Evolutionary conservation across 495 filamentous ascomycete species (phyloP).

Genomic region (Penicillium lagena): DNA sequence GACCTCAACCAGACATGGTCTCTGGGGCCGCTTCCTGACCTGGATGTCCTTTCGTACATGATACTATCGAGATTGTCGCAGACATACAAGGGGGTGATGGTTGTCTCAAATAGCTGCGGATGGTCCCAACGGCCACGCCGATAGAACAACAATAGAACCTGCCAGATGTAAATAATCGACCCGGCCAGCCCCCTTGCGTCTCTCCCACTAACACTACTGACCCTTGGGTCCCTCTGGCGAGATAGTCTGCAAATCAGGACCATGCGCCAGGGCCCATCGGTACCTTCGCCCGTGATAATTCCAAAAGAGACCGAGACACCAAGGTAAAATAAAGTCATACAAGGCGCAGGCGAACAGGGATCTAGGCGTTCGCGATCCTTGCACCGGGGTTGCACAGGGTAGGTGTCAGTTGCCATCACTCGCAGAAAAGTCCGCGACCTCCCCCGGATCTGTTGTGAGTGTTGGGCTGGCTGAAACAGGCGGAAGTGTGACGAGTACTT

Average conservation of each 20-base stretch:
- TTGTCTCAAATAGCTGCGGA: conserved; percentile 1
- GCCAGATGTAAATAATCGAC: background rate
- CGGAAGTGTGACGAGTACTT: background rate
- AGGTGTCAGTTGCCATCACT: conserved; percentile 15
- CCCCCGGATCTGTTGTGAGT: conserved; percentile 5
- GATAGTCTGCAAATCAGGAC: background rate
- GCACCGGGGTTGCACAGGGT: conserved; percentile 13
- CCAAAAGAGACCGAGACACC: conserved; percentile 16
- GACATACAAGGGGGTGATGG: no score
- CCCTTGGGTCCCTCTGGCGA: conserved; percentile 8
- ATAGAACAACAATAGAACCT: no score
- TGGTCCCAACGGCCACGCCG: no score
- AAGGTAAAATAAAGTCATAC: conserved; percentile 9
- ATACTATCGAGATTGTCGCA: no score
- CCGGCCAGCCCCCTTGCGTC: conserved; percentile 19
- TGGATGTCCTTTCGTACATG: no score
- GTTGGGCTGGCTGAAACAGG: background rate
- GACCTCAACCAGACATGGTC: conserved; percentile 6
- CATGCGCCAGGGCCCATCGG: background rate
- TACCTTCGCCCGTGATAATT: conserved; percentile 6
- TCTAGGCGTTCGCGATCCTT: conserved; percentile 4
- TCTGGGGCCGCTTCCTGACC: no score
- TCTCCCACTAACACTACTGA: conserved; percentile 9
- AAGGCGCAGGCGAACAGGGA: conserved; percentile 10
- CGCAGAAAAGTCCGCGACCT: conserved; percentile 13